Conservation (phyloP, 1,139 yeast species). For the Petasospora rhodanensis region DNA sequence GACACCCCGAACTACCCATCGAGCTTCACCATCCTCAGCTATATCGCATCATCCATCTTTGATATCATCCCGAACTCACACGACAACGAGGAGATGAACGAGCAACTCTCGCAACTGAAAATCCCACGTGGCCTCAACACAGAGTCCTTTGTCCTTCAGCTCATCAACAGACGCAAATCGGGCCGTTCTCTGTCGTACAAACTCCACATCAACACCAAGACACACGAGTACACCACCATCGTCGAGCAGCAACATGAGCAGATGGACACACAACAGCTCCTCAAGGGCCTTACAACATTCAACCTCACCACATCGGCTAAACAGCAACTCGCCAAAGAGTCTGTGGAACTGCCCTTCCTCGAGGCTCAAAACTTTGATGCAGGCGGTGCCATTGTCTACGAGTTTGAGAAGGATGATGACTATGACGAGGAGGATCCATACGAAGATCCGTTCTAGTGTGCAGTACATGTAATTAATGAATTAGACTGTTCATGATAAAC, state of each 20-base stretch:
- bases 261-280: constrained; percentile 34
- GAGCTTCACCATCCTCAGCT: constrained; percentile 21
- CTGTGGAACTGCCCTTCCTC: constrained; percentile 83
- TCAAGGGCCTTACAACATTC: constrained; percentile 80
- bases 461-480: too few species aligned
- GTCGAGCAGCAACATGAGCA: constrained; percentile 30
- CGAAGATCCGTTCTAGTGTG: constrained; percentile 87
- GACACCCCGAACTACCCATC: constrained; percentile 39
- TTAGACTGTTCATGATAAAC: too few species aligned
- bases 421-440: constrained; percentile 97
- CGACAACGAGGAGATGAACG: constrained; percentile 49
- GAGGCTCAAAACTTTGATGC: constrained; percentile 78
- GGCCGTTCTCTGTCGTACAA: constrained; percentile 68
- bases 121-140: constrained; percentile 52
- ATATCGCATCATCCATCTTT: constrained; percentile 17
- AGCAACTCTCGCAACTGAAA: constrained; percentile 37
- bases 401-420: constrained; percentile 79
- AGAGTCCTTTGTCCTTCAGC: constrained; percentile 39
- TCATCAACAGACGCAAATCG: constrained; percentile 74
- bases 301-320: constrained; percentile 70
- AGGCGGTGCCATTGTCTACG: constrained; percentile 92
- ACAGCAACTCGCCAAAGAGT: constrained; percentile 74
- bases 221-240: constrained; percentile 47
- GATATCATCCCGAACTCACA: constrained; percentile 22
- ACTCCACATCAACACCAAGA: constrained; percentile 46